A percentile compares a stretch with the other conserved stretches of the same genome.
Evolutionary conservation across 2,329 filamentous ascomycete genomes (phyloP).

Genomic region (Thermochaetoides dissita): DNA sequence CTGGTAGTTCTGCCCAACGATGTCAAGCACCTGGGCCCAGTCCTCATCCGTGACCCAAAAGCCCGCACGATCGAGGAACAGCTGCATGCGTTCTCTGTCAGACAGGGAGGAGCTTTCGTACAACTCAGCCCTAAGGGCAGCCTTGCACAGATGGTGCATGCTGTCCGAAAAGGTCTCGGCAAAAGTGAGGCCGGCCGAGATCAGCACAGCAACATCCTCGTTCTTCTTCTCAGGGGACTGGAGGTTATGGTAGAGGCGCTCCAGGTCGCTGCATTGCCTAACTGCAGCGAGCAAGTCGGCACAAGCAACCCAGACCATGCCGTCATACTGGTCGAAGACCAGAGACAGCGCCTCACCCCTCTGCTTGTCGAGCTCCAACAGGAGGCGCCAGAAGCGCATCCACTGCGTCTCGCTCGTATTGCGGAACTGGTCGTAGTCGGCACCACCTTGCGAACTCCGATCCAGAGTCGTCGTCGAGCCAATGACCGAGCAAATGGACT

Average conservation of each 20-base stretch:
- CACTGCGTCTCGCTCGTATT: constrained; percentile 68
- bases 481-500: constrained; percentile 62
- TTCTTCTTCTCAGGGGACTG: constrained; percentile 36
- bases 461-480: constrained; percentile 54
- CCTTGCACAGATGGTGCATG: constrained; percentile 52
- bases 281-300: constrained; percentile 70
- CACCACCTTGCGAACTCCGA: constrained; percentile 45
- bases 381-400: constrained; percentile 75
- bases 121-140: constrained; percentile 56
- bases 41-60: constrained; percentile 77
- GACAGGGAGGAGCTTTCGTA: constrained; percentile 59
- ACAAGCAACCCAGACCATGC: constrained; percentile 71
- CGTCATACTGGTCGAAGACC: constrained; percentile 54
- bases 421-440: constrained; percentile 65
- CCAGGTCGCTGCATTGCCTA: constrained; percentile 63
- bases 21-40: constrained; percentile 52
- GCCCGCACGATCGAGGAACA: constrained; percentile 64
- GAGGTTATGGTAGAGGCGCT: constrained; percentile 60
- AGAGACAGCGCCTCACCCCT: constrained; percentile 70
- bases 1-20: constrained; percentile 52
- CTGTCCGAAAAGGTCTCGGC: constrained; percentile 55
- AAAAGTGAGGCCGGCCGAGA: constrained; percentile 58
- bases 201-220: constrained; percentile 43
- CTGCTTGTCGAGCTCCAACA: constrained; percentile 74
- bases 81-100: constrained; percentile 59